Evolutionary conservation across 495 filamentous ascomycete species (phyloP), one percentile per base, ranked within the genome.

Genomic region (Aspergillus nidulans): DNA sequence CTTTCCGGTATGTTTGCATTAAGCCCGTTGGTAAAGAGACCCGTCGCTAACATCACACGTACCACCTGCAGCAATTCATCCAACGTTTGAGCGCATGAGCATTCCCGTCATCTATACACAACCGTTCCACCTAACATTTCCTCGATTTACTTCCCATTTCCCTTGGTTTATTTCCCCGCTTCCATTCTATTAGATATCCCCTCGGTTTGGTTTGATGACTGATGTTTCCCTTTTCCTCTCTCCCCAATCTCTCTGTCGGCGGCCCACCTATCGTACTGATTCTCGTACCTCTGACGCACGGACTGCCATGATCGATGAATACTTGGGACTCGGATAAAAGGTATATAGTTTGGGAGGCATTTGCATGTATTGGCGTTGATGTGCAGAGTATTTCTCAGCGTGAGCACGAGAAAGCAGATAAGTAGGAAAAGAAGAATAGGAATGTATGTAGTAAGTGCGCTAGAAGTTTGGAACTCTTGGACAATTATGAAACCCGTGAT

Each of bases 61-160:
- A n/a, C n/a, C n/a, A 36, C 32, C 9, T 46, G 0, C 43, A 77
- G 73, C 67, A 69, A 21, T 77, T 77, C 59, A 76, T 77, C 62
- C 74, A 77, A 63, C 74, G 74, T 62, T 67, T 77, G 53, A 77
- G 73, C 66, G 70, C 70, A 66, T 77, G 63, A 60, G 23, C 57
- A 34, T 39, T 48, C 49, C 57, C 48, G 36, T 54, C 60, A 63
- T 54, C 48, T 61, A 44, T 58, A 38, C 45, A 55, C 38, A 36
- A 49, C 25, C 44, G 19, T 20, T 23, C 12, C 13, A 4, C 19
- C 28, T 32, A 12, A 48, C 59, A 57, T 59, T 44, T 56, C 32
- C 26, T 51, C 61, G 44, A 13, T 15, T 56, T 52, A 20, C 46
- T 39, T 20, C 40, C 43, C 18, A 26, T 46, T 45, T 21, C 43